phyloP scores from a whole-genome alignment of 768 basidiomycete species.

The Harrya chromipes region DNA sequence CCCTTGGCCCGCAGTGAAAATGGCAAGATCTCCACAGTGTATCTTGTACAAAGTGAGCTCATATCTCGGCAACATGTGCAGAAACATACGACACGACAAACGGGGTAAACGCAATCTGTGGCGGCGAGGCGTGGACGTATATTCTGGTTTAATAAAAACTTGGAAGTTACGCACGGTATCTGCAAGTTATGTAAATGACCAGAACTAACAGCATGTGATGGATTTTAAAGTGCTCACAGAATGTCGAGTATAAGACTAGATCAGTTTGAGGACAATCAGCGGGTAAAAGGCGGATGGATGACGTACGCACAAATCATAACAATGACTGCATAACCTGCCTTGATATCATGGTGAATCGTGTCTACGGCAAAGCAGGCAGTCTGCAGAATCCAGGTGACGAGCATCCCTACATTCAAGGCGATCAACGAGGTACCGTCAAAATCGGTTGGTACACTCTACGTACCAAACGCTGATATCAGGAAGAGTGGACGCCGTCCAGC shows the following conservation, averaged over 20 bases:
- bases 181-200: slow-evolving; percentile 1
- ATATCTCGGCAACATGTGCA: neutral
- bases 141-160: neutral
- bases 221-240: slow-evolving; percentile 23
- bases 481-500: slow-evolving; percentile 49
- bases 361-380: slow-evolving; percentile 28
- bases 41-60: slow-evolving; percentile 12
- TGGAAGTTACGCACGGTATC: slow-evolving; percentile 27
- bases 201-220: neutral
- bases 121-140: neutral
- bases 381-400: slow-evolving; percentile 37
- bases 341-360: slow-evolving; percentile 25
- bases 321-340: slow-evolving; percentile 40
- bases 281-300: neutral
- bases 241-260: slow-evolving; percentile 37
- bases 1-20: slow-evolving; percentile 39
- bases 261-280: neutral
- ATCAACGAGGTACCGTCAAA: slow-evolving; percentile 27
- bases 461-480: slow-evolving; percentile 43
- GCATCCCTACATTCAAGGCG: slow-evolving; percentile 38
- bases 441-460: slow-evolving; percentile 14
- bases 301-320: slow-evolving; percentile 40
- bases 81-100: slow-evolving; percentile 30
- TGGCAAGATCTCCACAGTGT: slow-evolving; percentile 41
- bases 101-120: slow-evolving; percentile 37